phyloP scores from a whole-genome alignment of 2,329 filamentous ascomycete genomes.

The Curvularia sp. region DNA sequence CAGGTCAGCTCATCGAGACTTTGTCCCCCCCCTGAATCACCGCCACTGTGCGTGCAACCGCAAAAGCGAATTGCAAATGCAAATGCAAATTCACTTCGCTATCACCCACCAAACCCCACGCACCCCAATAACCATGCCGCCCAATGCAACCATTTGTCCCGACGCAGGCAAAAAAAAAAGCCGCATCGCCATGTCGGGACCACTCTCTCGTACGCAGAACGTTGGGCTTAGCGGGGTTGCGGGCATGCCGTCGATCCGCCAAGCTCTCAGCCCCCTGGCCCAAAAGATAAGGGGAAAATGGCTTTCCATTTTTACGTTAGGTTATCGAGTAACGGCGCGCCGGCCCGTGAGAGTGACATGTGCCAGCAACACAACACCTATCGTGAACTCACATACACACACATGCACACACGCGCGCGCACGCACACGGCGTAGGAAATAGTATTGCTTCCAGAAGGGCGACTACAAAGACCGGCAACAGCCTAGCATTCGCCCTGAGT shows the following conservation, averaged over 20 bases:
- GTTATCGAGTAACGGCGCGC: conserved; percentile 41
- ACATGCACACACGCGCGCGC: background rate
- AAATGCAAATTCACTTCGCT: conserved; percentile 19
- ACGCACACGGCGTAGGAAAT: background rate
- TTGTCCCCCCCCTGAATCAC: conserved; percentile 19
- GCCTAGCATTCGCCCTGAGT: conserved; percentile 13
- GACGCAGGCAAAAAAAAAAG: conserved; percentile 31
- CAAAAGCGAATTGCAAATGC: background rate
- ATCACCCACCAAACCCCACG: conserved; percentile 36
- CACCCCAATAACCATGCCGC: conserved; percentile 21
- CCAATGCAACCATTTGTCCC: conserved; percentile 14
- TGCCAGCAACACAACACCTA: conserved; percentile 20
- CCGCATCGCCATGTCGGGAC: conserved; percentile 46
- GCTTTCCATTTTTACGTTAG: conserved; percentile 32
- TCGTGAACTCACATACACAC: background rate
- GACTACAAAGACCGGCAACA: background rate
- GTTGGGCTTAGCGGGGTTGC: conserved; percentile 35
- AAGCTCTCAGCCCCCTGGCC: conserved; percentile 28
- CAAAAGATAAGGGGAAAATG: conserved; percentile 38
- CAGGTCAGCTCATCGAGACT: background rate
- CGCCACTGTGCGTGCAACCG: too few relatives aligned
- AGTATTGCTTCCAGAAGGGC: background rate
- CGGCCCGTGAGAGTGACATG: conserved; percentile 14
- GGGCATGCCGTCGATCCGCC: conserved; percentile 33
- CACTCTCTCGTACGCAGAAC: conserved; percentile 30